phyloP scores from a whole-genome alignment of 148 eudicot genomes.

The Dysphania ambrosioides region DNA sequence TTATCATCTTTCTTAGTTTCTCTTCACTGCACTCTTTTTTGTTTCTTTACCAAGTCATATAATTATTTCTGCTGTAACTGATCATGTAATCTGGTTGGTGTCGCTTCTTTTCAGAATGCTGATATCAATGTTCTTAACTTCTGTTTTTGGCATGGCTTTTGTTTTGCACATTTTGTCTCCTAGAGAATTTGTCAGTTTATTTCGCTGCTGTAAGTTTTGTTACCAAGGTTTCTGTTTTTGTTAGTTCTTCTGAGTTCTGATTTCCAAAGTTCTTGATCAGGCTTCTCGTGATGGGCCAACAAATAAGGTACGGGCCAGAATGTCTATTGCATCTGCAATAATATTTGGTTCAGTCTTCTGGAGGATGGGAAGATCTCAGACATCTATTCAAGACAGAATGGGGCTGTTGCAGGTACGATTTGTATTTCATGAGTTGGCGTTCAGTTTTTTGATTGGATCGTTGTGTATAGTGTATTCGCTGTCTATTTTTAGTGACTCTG shows the following conservation, averaged over 20 bases:
- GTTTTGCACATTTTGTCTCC: background rate
- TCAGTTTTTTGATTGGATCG: background rate
- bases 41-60: background rate
- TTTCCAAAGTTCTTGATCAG: conserved; percentile 35
- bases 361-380: conserved; percentile 97
- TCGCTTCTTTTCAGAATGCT: conserved; percentile 4
- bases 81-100: background rate
- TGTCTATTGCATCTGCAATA: conserved; percentile 96
- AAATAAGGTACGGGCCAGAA: conserved; percentile 86
- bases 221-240: background rate
- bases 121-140: background rate
- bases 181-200: background rate
- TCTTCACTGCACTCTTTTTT: background rate
- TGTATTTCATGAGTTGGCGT: background rate
- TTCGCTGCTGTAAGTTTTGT: background rate
- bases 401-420: conserved; percentile 87
- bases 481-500: background rate
- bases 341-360: conserved; percentile 99
- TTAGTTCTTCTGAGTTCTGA: conserved; percentile 17
- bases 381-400: conserved; percentile 95
- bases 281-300: conserved; percentile 99
- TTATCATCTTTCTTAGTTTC: background rate
- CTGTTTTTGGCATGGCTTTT: background rate
- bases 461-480: background rate
- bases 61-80: background rate